These are phyloP conservation scores for Ceratocystis harringtonii DNA, from an alignment of 2,329 filamentous ascomycete species.

Conservation along the genomic window DNA sequence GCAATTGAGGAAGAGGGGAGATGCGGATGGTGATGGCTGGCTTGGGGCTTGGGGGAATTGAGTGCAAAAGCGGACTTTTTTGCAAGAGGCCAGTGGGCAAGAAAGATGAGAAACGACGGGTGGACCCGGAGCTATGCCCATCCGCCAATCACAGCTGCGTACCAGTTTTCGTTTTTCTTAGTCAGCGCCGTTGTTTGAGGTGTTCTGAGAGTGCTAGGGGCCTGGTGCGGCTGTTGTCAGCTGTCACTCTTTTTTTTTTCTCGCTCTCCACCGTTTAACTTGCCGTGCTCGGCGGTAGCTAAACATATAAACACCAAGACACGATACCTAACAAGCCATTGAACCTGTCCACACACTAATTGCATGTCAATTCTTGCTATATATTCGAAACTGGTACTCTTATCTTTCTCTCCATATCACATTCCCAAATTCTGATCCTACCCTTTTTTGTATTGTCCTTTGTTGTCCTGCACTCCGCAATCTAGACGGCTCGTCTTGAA, in stretches of 20 bases:
- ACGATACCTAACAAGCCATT: slow-evolving; percentile 1
- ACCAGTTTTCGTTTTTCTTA: slow-evolving; percentile 16
- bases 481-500: neutral
- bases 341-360: neutral
- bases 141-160: slow-evolving; percentile 14
- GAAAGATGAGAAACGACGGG: slow-evolving; percentile 18
- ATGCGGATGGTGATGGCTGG: slow-evolving; percentile 20
- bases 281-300: slow-evolving; percentile 10
- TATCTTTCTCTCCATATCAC: neutral
- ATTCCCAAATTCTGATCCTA: slow-evolving; percentile 2
- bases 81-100: slow-evolving; percentile 18
- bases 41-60: slow-evolving; percentile 14
- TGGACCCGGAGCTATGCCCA: slow-evolving; percentile 16
- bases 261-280: slow-evolving; percentile 12
- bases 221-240: neutral
- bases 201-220: no score
- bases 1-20: slow-evolving; percentile 39
- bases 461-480: neutral
- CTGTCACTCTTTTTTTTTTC: slow-evolving; percentile 12
- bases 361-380: neutral
- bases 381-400: neutral
- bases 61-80: slow-evolving; percentile 19
- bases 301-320: neutral
- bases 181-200: slow-evolving; percentile 5
- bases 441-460: neutral